phyloP scores from a whole-genome alignment of 225 moss, liverwort and hornwort genomes.

The Sphagnum contortum region DNA sequence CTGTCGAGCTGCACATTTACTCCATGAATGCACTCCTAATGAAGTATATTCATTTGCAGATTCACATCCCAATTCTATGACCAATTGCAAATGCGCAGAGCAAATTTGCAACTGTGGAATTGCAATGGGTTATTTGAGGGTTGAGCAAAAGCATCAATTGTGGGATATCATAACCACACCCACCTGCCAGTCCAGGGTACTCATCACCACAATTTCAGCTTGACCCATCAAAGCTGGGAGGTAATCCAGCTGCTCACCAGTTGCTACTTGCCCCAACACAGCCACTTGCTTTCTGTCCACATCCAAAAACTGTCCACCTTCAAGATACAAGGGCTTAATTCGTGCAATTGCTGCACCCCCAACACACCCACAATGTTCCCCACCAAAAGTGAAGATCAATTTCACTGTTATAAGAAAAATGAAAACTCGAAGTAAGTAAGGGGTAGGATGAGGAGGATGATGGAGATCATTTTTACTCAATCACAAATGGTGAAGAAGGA shows the following conservation, averaged over 20 bases:
- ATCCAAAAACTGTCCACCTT: conserved; percentile 50
- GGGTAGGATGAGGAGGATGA: too few relatives aligned
- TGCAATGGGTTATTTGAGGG: neutral
- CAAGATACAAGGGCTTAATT: conserved; percentile 46
- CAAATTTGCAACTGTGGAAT: too few relatives aligned
- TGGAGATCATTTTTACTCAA: too few relatives aligned
- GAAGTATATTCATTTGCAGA: too few relatives aligned
- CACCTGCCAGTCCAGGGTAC: conserved; percentile 79
- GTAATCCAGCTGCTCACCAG: conserved; percentile 56
- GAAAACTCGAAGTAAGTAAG: too few relatives aligned
- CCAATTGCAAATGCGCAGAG: too few relatives aligned
- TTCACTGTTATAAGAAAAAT: neutral
- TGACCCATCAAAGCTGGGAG: conserved; percentile 56
- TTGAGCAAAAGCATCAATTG: too few relatives aligned
- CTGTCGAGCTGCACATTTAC: too few relatives aligned
- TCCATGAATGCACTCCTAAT: too few relatives aligned
- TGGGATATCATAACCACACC: neutral
- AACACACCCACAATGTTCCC: neutral
- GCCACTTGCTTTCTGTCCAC: conserved; percentile 45
- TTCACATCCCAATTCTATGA: too few relatives aligned
- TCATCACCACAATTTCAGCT: conserved; percentile 72
- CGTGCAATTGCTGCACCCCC: conserved; percentile 47
- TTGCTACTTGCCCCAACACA: conserved; percentile 33
- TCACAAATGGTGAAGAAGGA: too few relatives aligned
- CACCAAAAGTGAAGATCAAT: neutral